A percentile compares a stretch with the other conserved stretches of the same genome.
These are phyloP conservation scores for Castanea sativa DNA, from an alignment of 306 rosid species.

Conservation along the genomic window DNA sequence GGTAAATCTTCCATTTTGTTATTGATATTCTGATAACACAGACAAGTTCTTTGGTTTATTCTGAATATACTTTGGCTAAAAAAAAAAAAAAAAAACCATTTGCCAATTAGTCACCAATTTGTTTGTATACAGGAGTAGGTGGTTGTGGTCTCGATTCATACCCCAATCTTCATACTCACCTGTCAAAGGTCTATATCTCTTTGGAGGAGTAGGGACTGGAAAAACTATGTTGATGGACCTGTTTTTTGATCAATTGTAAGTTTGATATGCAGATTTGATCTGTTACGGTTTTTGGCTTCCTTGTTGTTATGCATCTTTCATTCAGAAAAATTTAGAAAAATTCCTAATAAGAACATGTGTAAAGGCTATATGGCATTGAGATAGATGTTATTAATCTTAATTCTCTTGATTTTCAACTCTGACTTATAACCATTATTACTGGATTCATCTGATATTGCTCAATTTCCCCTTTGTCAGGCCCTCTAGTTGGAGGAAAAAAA, in stretches of 20 bases:
- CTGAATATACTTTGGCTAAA: not conserved
- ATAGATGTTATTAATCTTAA: slow-evolving; percentile 14
- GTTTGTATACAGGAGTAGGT: slow-evolving; percentile 58
- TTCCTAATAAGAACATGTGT: not conserved
- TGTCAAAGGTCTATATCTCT: slow-evolving; percentile 88
- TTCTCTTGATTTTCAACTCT: slow-evolving; percentile 22
- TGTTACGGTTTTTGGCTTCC: not conserved
- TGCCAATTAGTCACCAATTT: not conserved
- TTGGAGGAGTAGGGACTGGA: slow-evolving; percentile 98
- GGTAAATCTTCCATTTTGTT: slow-evolving; percentile 44
- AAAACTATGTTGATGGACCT: slow-evolving; percentile 99
- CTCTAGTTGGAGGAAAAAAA: slow-evolving; percentile 75
- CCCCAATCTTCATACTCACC: slow-evolving; percentile 76
- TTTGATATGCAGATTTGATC: slow-evolving; percentile 20
- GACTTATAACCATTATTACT: not conserved
- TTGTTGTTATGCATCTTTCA: slow-evolving; percentile 8
- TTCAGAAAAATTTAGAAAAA: slow-evolving; percentile 7
- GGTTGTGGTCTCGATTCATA: slow-evolving; percentile 96
- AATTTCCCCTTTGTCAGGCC: slow-evolving; percentile 52
- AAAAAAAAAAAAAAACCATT: not conserved
- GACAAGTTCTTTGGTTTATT: not conserved
- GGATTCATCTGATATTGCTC: slow-evolving; percentile 20
- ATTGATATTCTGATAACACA: not conserved
- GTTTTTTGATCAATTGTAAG: slow-evolving; percentile 90
- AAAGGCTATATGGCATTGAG: slow-evolving; percentile 14